Percentiles rank a stretch among this genome's conserved stretches.
These are phyloP conservation scores for Wickerhamomyces alni DNA, from an alignment of 805 yeast genomes.

Conservation along the genomic window DNA sequence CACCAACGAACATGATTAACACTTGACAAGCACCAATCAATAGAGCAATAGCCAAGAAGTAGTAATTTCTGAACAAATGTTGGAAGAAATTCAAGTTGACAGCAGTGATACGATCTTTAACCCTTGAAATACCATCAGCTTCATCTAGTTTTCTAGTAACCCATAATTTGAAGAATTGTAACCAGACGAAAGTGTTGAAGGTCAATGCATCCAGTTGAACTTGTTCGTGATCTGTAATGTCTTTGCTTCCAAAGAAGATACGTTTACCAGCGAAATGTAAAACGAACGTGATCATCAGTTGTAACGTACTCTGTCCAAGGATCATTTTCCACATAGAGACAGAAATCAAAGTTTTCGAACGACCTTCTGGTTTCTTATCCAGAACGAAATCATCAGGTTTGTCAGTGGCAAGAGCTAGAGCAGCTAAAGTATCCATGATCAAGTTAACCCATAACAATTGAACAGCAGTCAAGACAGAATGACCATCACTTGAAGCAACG, in stretches of 20 bases:
- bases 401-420: slow-evolving; percentile 95
- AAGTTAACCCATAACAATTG: slow-evolving; percentile 96
- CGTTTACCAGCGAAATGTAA: slow-evolving; percentile 73
- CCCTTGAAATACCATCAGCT: slow-evolving; percentile 57
- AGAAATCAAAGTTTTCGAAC: slow-evolving; percentile 72
- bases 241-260: slow-evolving; percentile 42
- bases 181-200: slow-evolving; percentile 95
- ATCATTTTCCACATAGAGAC: slow-evolving; percentile 99
- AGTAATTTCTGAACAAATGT: slow-evolving; percentile 76
- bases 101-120: slow-evolving; percentile 52
- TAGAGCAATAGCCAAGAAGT: slow-evolving; percentile 64
- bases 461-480: slow-evolving; percentile 92
- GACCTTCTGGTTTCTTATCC: slow-evolving; percentile 78
- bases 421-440: slow-evolving; percentile 98
- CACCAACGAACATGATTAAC: slow-evolving; percentile 93
- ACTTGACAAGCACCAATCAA: slow-evolving; percentile 83
- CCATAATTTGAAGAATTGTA: slow-evolving; percentile 90
- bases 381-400: slow-evolving; percentile 83
- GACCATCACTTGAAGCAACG: slow-evolving; percentile 71
- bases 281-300: slow-evolving; percentile 71
- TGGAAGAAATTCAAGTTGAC: slow-evolving; percentile 77
- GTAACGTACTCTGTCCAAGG: slow-evolving; percentile 75
- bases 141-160: slow-evolving; percentile 90
- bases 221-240: slow-evolving; percentile 36
- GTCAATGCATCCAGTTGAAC: slow-evolving; percentile 76